Conservation (phyloP, 768 basidiomycete genomes). For the Lentinula boryana region DNA sequence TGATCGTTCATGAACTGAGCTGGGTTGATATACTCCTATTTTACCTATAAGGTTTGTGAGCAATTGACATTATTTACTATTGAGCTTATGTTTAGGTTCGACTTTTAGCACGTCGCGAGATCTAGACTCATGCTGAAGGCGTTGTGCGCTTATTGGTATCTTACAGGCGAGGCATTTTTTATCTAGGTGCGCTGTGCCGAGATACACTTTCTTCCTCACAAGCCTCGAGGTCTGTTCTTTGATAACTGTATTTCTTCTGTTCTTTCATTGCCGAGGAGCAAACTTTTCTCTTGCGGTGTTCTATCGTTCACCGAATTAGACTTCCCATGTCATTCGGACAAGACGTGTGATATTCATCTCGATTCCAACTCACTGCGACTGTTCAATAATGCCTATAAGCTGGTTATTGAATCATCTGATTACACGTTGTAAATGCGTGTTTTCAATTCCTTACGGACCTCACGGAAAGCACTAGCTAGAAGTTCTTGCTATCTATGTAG, state of each 20-base stretch:
- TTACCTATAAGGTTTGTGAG: slow-evolving; percentile 1
- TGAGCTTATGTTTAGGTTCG: not conserved
- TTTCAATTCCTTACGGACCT: not conserved
- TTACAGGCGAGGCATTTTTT: not conserved
- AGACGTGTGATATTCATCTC: not conserved
- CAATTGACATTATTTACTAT: not conserved
- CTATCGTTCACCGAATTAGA: not conserved
- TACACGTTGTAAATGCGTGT: slow-evolving; percentile 2
- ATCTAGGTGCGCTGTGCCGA: not conserved
- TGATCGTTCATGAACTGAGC: not conserved
- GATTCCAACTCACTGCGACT: not conserved
- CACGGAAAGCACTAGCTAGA: no score
- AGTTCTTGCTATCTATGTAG: no score
- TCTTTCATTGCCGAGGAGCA: not conserved
- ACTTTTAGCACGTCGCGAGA: not conserved
- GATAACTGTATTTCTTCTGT: not conserved
- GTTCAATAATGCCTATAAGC: not conserved
- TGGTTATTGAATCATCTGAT: not conserved
- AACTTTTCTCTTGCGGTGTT: not conserved
- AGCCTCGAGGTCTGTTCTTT: not conserved
- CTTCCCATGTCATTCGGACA: not conserved
- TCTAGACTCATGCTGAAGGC: not conserved
- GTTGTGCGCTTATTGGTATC: not conserved
- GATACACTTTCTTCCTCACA: not conserved
- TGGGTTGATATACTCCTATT: not conserved